Percentiles rank a stretch among this genome's conserved stretches.
phyloP scores from a whole-genome alignment of 2,329 filamentous ascomycete species.

The Colletotrichum paranaense region DNA sequence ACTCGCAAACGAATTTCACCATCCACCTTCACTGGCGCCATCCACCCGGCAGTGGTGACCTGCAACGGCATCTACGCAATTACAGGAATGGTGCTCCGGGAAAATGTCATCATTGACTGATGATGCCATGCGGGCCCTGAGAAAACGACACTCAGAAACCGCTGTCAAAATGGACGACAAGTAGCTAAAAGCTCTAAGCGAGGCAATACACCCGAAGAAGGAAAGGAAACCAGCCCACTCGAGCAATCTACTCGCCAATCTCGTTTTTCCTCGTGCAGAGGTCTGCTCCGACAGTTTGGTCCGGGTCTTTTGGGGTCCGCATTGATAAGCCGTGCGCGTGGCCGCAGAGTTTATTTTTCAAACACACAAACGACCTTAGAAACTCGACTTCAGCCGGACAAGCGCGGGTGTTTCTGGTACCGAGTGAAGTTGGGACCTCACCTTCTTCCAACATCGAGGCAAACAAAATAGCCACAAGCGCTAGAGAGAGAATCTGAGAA shows the following conservation, averaged over 20 bases:
- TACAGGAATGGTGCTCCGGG: constrained; percentile 17
- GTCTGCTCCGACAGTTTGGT: background rate
- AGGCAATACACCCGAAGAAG: background rate
- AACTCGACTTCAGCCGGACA: background rate
- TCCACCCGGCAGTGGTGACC: background rate
- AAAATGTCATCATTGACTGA: constrained; percentile 32
- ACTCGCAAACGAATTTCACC: background rate
- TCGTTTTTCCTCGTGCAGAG: background rate
- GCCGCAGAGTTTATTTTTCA: constrained; percentile 5
- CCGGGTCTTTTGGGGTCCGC: background rate
- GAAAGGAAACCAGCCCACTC: background rate
- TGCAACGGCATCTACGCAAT: constrained; percentile 20
- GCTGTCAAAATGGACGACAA: background rate
- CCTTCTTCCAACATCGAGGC: too few relatives aligned
- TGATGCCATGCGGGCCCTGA: constrained; percentile 28
- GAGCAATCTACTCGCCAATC: constrained; percentile 19
- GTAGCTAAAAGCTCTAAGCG: background rate
- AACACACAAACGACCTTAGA: background rate
- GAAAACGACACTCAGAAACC: background rate
- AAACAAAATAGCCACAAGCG: too few relatives aligned
- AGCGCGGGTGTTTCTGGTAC: background rate
- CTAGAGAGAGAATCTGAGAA: background rate
- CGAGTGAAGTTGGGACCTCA: background rate
- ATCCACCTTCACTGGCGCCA: background rate
- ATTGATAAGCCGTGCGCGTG: constrained; percentile 30